Evolutionary conservation across 257 asterid genomes (phyloP), one percentile per base, ranked within the genome.

Genomic region (Fraxinus americana): DNA sequence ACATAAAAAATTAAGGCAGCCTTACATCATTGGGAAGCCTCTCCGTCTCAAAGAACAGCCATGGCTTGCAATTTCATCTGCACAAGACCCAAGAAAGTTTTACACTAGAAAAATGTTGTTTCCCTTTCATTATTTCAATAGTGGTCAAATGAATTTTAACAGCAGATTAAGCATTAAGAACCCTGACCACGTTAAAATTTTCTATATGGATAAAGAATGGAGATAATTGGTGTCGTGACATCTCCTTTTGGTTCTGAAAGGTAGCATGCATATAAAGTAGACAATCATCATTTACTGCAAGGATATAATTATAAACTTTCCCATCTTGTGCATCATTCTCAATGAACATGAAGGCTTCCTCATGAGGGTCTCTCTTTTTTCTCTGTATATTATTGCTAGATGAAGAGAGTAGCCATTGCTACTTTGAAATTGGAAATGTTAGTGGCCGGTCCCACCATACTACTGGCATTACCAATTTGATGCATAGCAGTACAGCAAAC

Each of bases 1-100:
- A 43, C 45, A 25, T 25, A 59, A 79, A 71, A 48, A 74, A 63
- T 54, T 57, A 63, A 67, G 73, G 35, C 17, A 27, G 48, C 66
- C 82, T 77, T 75, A 14, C 84, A 76, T 73, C 76, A 25, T 70
- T 14, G 50, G 13, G n/a, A 71, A 25, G 39, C 76, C 70, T 80
- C 85, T 80, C 74, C 85, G 81, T 70, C 83, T 76, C 78, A 65
- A 4, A 71, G 25, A 65, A 74, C 77, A 7, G 74, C 66, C 79
- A 75, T 14, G 27, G 10, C 48, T 59, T 16, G 67, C 36, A 32
- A 76, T 80, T 73, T 73, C 30, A 71, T 81, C 88, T 87, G 84
- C 80, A 87, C 50, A 79, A 27, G 67, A 77, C 21, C 10, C 2
- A 74, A 63, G 72, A 67, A 32, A 52, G 12, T 54, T 63, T 7